Base-by-base conservation (phyloP, 2,329 filamentous ascomycete genomes). In the Aspergillus sp. region DNA sequence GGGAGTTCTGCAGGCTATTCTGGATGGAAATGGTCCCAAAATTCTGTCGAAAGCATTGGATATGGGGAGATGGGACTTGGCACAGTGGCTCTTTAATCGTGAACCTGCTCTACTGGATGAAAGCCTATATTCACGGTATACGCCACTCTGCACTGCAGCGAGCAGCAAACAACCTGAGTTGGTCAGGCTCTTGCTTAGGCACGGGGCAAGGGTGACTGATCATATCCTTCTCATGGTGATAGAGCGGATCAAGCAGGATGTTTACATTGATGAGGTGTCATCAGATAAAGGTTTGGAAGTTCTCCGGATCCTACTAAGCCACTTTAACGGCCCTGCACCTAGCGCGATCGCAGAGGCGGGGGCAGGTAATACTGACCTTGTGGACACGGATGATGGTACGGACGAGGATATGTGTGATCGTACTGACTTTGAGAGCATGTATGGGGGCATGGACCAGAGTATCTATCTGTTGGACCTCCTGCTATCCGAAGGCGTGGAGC, bases 391-490 rank as follows among this genome's bases (percentile, higher is more conserved):
- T n/a, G n/a, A n/a, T n/a, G n/a, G n/a, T n/a, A n/a, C n/a, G n/a
- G n/a, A n/a, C n/a, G n/a, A n/a, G n/a, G n/a, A n/a, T n/a, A n/a
- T 1, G 2, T 39, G 21, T 23, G 2, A 2, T 6, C 3, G 4
- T 2, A 35, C 23, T 24, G 6, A 7, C 23, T 7, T 24, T 7
- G 6, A 7, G 5, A 7, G 23, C 1, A 24, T 1, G 6, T 0
- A 24, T 24, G 6, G 0, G 23, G 23, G 7, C 23, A 24, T 7
- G 23, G 17, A 19, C 8, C n/a, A 14, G 24, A 1, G 3, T 27
- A 27, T 3, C 24, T 8, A 52, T 9, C 9, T 52, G n/a, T 9
- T 52, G 24, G 2, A 43, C 3, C 37, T 43, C 23, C 3, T 44
- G 4, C 49, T 52, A 15, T n/a, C n/a, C 6, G 11, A 21, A 21